Evolutionary conservation across 352 stramenopile genomes (phyloP).

Genomic region (Globisporangium cederbergense): DNA sequence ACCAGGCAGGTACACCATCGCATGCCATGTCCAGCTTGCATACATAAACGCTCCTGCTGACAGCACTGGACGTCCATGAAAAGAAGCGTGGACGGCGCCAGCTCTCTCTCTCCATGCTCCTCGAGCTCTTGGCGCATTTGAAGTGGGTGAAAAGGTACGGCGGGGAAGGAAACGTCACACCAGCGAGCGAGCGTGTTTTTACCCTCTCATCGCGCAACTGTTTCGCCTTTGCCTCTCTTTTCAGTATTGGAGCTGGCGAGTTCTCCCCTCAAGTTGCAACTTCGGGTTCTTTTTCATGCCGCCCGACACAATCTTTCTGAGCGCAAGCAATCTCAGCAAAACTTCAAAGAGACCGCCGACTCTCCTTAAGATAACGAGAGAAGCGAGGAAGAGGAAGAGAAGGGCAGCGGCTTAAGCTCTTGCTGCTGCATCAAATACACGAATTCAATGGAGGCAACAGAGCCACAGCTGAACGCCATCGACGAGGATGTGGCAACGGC

Average conservation of each 20-base stretch:
- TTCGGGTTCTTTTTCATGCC: neutral
- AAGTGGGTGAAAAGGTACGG: constrained; percentile 9
- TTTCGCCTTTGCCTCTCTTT: neutral
- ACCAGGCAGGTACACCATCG: neutral
- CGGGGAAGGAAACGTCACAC: neutral
- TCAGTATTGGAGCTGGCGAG: neutral
- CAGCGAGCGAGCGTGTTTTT: neutral
- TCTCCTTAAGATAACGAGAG: constrained; percentile 1
- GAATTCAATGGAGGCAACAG: neutral
- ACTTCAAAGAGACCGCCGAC: constrained; percentile 7
- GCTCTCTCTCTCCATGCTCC: constrained; percentile 4
- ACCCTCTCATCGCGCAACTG: constrained; percentile 17
- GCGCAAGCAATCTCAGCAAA: neutral
- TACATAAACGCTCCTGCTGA: neutral
- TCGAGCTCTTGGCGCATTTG: neutral
- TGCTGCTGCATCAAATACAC: neutral
- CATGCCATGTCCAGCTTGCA: neutral
- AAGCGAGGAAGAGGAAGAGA: neutral
- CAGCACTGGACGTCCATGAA: neutral
- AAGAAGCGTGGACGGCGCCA: neutral
- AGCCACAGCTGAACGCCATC: neutral
- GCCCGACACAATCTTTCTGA: neutral
- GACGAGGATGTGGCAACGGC: constrained; percentile 10
- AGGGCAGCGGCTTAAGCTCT: neutral
- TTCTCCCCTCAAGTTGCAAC: constrained; percentile 1